Conservation (phyloP, 352 stramenopile species). For the Pythium phragmiticola region DNA sequence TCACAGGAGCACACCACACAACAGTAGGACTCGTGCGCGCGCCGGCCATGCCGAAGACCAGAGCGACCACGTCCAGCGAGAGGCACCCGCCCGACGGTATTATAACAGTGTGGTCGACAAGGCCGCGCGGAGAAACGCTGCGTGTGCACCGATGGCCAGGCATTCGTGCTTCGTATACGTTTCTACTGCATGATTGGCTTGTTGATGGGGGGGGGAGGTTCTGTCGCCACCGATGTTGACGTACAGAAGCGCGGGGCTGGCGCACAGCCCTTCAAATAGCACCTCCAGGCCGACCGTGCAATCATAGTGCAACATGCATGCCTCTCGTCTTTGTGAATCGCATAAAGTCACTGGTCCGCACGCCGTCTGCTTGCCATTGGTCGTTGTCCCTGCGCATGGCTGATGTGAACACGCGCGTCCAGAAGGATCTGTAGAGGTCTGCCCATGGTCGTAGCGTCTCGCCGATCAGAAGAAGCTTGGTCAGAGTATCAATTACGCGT, state of each 20-base stretch:
- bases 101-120: not conserved
- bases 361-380: not conserved
- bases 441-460: slow-evolving; percentile 1
- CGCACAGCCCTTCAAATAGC: not conserved
- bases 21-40: not conserved
- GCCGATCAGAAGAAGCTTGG: not conserved
- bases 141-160: not conserved
- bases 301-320: not conserved
- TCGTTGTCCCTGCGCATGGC: not conserved
- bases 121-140: not conserved
- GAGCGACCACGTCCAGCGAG: not conserved
- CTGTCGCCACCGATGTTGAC: too few species aligned
- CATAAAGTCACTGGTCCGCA: not conserved
- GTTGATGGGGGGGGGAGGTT: too few species aligned
- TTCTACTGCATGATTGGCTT: not conserved
- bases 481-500: not conserved
- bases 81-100: not conserved
- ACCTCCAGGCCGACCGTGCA: not conserved
- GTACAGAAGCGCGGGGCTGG: not conserved
- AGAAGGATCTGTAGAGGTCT: not conserved
- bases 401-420: not conserved
- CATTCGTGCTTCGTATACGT: not conserved
- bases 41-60: not conserved
- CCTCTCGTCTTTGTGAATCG: not conserved
- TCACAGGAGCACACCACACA: not conserved